Evolutionary conservation across 495 filamentous ascomycete species (phyloP).

Genomic region (Penicillium riverlandense): DNA sequence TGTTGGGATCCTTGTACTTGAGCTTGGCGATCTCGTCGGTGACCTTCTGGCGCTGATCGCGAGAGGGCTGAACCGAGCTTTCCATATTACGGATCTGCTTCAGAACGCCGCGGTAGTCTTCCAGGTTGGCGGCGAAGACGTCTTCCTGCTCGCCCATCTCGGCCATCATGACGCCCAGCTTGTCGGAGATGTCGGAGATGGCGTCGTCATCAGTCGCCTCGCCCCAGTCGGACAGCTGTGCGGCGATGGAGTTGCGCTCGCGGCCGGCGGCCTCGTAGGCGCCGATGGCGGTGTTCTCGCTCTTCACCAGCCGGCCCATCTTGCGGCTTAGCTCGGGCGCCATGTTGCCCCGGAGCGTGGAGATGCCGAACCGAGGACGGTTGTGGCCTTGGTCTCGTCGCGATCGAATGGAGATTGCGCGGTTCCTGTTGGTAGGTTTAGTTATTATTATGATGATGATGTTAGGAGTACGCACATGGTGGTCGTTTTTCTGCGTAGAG

Average conservation of each 20-base stretch:
- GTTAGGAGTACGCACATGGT: too few relatives aligned
- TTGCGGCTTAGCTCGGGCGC: slow-evolving; percentile 80
- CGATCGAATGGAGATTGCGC: slow-evolving; percentile 54
- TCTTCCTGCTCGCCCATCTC: slow-evolving; percentile 94
- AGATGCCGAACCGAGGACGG: slow-evolving; percentile 67
- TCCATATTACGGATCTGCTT: slow-evolving; percentile 93
- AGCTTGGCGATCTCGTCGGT: slow-evolving; percentile 83
- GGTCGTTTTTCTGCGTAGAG: too few relatives aligned
- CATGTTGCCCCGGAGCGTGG: slow-evolving; percentile 70
- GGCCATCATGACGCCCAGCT: slow-evolving; percentile 82
- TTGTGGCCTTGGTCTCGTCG: slow-evolving; percentile 24
- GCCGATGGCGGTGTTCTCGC: slow-evolving; percentile 74
- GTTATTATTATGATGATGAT: not conserved
- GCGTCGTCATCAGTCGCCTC: slow-evolving; percentile 80
- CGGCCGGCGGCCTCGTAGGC: slow-evolving; percentile 76
- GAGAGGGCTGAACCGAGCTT: slow-evolving; percentile 80
- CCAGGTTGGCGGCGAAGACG: slow-evolving; percentile 72
- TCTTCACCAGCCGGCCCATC: slow-evolving; percentile 86
- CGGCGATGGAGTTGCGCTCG: slow-evolving; percentile 74
- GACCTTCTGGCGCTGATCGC: slow-evolving; percentile 78
- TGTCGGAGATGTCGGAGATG: slow-evolving; percentile 84
- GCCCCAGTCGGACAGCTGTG: slow-evolving; percentile 95
- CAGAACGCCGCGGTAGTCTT: slow-evolving; percentile 70
- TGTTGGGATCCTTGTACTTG: slow-evolving; percentile 82
- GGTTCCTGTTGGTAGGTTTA: slow-evolving; percentile 41